These are phyloP conservation scores for Arthrobotrys iridis DNA, from an alignment of 2,329 filamentous ascomycete genomes.

Conservation along the genomic window DNA sequence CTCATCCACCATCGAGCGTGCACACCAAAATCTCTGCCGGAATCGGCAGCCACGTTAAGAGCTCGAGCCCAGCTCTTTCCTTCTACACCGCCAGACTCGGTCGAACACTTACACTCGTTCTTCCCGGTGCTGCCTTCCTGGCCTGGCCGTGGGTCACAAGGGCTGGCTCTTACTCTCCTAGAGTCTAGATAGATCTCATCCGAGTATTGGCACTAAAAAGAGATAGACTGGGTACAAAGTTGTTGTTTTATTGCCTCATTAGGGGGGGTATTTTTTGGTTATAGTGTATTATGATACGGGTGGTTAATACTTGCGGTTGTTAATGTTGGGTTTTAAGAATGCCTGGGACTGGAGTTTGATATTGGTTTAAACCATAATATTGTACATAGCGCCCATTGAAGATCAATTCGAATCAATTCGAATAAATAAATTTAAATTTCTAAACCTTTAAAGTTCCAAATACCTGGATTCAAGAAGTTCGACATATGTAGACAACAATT, in stretches of 20 bases:
- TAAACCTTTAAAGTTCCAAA: background rate
- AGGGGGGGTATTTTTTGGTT: background rate
- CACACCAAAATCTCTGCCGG: slow-evolving; percentile 40
- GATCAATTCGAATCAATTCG: slow-evolving; percentile 17
- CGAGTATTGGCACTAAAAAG: no score
- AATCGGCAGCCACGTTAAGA: slow-evolving; percentile 12
- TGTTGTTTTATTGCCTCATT: background rate
- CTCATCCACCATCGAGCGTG: slow-evolving; percentile 36
- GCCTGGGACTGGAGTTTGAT: background rate
- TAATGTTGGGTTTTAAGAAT: background rate
- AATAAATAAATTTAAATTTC: slow-evolving; percentile 9
- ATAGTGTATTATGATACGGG: slow-evolving; percentile 13
- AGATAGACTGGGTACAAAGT: background rate
- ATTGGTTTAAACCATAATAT: background rate
- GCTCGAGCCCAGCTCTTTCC: slow-evolving; percentile 3
- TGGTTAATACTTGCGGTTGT: slow-evolving; percentile 3
- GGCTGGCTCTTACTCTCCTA: slow-evolving; percentile 27
- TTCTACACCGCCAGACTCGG: slow-evolving; percentile 48
- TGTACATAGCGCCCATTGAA: slow-evolving; percentile 1
- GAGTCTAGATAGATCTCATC: slow-evolving; percentile 19
- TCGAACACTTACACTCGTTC: slow-evolving; percentile 29
- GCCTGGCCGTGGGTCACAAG: slow-evolving; percentile 48
- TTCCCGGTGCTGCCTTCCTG: slow-evolving; percentile 41
- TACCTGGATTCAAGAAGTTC: no score
- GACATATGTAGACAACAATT: no score